phyloP scores from a whole-genome alignment of 2,329 filamentous ascomycete species.

The Aspergillus texensis region DNA sequence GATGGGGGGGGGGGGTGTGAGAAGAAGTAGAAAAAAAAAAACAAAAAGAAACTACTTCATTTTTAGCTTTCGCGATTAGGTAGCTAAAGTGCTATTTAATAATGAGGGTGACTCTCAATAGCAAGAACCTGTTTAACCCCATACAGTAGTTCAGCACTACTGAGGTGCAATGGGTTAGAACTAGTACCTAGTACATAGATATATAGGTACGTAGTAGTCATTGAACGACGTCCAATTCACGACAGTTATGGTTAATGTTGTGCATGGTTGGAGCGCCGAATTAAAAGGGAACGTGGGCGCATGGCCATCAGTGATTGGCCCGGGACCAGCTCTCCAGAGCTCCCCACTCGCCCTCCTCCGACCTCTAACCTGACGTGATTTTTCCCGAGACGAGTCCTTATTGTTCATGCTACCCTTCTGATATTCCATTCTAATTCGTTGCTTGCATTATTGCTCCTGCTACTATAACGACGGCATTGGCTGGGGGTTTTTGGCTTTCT shows the following conservation, averaged over 20 bases:
- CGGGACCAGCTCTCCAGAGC: slow-evolving; percentile 22
- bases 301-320: slow-evolving; percentile 18
- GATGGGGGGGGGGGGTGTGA: too few species aligned
- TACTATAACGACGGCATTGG: not conserved
- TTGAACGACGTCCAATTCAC: not conserved
- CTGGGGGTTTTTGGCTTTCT: slow-evolving; percentile 1
- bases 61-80: too few species aligned
- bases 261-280: not conserved
- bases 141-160: not conserved
- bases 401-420: not conserved
- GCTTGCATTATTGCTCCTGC: not conserved
- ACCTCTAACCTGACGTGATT: slow-evolving; percentile 11
- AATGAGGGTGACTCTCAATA: too few species aligned
- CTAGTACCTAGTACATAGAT: too few species aligned
- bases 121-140: not conserved
- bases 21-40: not conserved
- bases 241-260: not conserved
- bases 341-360: slow-evolving; percentile 19
- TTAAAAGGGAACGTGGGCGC: slow-evolving; percentile 20
- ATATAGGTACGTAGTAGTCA: too few species aligned
- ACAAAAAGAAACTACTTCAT: not conserved
- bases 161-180: too few species aligned
- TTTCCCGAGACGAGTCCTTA: slow-evolving; percentile 2
- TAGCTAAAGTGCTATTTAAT: too few species aligned
- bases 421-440: slow-evolving; percentile 6